These are phyloP conservation scores for Mortierella sp. DNA, from an alignment of 371 early-diverging fungal genomes.

Conservation along the genomic window DNA sequence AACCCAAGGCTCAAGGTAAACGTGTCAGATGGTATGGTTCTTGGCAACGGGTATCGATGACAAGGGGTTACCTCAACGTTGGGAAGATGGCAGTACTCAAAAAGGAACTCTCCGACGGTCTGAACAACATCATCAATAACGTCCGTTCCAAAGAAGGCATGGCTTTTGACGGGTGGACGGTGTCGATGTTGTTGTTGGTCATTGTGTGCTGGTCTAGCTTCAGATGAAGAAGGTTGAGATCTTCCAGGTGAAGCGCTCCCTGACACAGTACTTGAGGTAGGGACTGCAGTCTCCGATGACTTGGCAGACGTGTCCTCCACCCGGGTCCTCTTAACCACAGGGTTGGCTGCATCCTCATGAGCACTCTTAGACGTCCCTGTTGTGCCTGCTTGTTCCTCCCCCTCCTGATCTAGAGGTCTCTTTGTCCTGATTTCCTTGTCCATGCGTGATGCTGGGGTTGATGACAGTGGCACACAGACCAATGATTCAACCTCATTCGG, in stretches of 20 bases:
- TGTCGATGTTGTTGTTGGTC: conserved; percentile 16
- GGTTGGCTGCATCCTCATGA: too few species aligned
- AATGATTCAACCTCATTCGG: conserved; percentile 7
- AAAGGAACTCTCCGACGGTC: conserved; percentile 70
- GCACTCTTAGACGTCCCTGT: conserved; percentile 4
- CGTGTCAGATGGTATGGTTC: too few species aligned
- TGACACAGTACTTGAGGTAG: too few species aligned
- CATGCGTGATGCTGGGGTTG: background rate
- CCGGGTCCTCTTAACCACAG: too few species aligned
- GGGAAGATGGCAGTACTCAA: conserved; percentile 59
- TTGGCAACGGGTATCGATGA: too few species aligned
- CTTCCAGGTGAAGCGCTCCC: too few species aligned
- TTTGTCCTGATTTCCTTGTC: conserved; percentile 6
- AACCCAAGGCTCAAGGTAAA: too few species aligned
- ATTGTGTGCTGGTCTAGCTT: conserved; percentile 12
- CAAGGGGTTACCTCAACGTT: conserved; percentile 72
- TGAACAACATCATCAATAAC: conserved; percentile 72
- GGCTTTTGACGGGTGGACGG: conserved; percentile 6
- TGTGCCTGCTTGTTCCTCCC: background rate
- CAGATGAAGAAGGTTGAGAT: background rate
- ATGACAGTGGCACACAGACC: too few species aligned
- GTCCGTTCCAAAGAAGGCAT: conserved; percentile 57
- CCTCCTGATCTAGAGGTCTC: conserved; percentile 13
- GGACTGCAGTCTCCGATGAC: too few species aligned
- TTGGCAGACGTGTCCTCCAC: too few species aligned